Base-by-base conservation (phyloP, 2,329 filamentous ascomycete genomes). In the Chrysoporthe austroafricana region DNA sequence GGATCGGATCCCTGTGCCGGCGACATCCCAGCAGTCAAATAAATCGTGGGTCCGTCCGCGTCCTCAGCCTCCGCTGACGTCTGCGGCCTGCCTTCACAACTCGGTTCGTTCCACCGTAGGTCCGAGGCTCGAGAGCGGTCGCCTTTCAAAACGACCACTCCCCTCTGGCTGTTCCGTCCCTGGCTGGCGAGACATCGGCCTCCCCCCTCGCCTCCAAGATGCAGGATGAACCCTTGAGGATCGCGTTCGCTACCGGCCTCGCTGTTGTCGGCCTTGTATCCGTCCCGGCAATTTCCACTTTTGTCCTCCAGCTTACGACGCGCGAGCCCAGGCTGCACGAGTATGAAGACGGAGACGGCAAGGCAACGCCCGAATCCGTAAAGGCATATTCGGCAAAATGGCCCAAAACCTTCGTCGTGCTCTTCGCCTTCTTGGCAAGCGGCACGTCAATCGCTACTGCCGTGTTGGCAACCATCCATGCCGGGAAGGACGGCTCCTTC, bases 341-440 rank as follows among this genome's bases (percentile, higher is more conserved):
- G 14, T 94, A 94, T 73, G 81, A 88, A 72, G 91, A 94, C 74
- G 79, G 84, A 70, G 91, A 94, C 77, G 91, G 91, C 61, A 82
- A 85, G 70, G 90, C 89, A 43, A 90, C 88, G 0, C 83, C 86
- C 52, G 88, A 90, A 74, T 88, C 88, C 1, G 75, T 88, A 63
- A 83, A 83, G 32, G 82, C 82, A 50, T 94, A 90, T 74, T 90
- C 90, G 39, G 85, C 87, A 70, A 86, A 80, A 67, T 73, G 83
- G 67, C 84, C 88, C 64, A 91, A 90, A 74, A 70, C 80, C 4
- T 74, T 82, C 32, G 81, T 91, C 57, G 74, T 87, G 4, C 44
- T 87, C 3, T 82, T 86, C n/a, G 85, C 88, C 0, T 66, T 82
- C 14, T 68, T 81, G 48, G 90, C 89, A 1, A 77, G 87, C 16